A percentile compares a stretch with the other conserved stretches of the same genome.
Conservation (phyloP, 495 filamentous ascomycete species). For the Aspergillus sclerotioniger region DNA sequence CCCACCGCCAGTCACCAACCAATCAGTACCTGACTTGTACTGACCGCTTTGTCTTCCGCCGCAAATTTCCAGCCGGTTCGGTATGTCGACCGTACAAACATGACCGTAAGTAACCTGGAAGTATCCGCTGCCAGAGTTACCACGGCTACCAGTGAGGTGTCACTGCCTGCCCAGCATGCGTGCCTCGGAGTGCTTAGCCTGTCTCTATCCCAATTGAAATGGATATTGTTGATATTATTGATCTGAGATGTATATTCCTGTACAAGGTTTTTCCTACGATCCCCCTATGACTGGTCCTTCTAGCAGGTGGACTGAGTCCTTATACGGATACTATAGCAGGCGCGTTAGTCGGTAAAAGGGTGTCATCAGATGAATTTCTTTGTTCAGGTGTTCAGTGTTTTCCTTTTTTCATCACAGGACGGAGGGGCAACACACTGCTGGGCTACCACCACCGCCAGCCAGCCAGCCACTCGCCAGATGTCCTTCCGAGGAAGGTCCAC, state of each 20-base stretch:
- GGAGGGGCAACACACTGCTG: too few species aligned
- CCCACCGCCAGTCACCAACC: neutral
- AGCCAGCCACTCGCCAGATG: too few species aligned
- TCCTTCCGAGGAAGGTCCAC: neutral
- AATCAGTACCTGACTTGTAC: neutral
- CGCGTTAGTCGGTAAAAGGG: neutral
- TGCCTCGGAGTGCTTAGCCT: neutral
- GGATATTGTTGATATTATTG: too few species aligned
- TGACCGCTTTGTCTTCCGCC: slow-evolving; percentile 15
- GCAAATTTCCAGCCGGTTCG: slow-evolving; percentile 1
- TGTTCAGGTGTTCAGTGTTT: neutral
- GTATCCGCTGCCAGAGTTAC: neutral
- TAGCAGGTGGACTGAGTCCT: too few species aligned
- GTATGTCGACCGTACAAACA: neutral
- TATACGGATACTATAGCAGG: neutral
- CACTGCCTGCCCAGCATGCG: neutral
- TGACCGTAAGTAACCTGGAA: too few species aligned
- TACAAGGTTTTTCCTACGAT: too few species aligned
- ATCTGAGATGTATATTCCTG: too few species aligned
- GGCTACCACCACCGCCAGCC: too few species aligned
- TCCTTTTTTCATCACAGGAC: neutral
- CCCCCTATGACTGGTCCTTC: too few species aligned
- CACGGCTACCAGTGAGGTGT: neutral
- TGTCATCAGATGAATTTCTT: neutral
- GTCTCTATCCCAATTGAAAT: too few species aligned